These are phyloP conservation scores for Rosa multiflora DNA, from an alignment of 306 rosid species.

Conservation along the genomic window DNA sequence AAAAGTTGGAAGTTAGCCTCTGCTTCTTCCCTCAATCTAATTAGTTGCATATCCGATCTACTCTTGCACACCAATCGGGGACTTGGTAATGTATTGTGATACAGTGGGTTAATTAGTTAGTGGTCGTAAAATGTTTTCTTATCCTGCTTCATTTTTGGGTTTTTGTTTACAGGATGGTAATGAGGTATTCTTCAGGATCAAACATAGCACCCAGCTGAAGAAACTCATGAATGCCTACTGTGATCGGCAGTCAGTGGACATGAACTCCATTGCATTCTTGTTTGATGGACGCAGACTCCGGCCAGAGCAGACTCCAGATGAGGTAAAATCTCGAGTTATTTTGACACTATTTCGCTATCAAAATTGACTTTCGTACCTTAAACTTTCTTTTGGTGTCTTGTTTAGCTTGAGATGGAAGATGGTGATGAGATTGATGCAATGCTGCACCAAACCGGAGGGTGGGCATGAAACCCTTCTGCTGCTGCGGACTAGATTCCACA, in stretches of 20 bases:
- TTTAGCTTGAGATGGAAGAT: constrained; percentile 55
- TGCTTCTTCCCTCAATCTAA: neutral
- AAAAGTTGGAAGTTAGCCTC: neutral
- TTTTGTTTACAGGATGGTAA: neutral
- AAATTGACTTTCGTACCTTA: neutral
- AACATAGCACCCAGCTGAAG: constrained; percentile 49
- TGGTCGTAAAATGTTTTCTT: neutral
- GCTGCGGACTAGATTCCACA: neutral
- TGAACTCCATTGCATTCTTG: constrained; percentile 66
- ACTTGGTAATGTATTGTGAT: neutral
- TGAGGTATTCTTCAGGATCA: constrained; percentile 58
- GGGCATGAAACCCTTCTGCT: constrained; percentile 7
- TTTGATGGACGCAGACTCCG: constrained; percentile 68
- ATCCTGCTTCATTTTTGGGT: neutral
- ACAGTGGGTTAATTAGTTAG: neutral
- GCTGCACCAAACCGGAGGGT: constrained; percentile 55
- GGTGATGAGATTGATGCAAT: constrained; percentile 54
- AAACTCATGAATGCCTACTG: constrained; percentile 71
- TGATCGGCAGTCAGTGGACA: constrained; percentile 47
- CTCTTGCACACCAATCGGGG: neutral
- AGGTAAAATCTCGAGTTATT: constrained; percentile 32
- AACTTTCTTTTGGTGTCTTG: constrained; percentile 1
- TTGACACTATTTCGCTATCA: neutral
- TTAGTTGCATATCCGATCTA: neutral
- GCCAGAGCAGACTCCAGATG: constrained; percentile 63